Conservation (phyloP, 1,139 yeast species). For the Suhomyces kunorum region DNA sequence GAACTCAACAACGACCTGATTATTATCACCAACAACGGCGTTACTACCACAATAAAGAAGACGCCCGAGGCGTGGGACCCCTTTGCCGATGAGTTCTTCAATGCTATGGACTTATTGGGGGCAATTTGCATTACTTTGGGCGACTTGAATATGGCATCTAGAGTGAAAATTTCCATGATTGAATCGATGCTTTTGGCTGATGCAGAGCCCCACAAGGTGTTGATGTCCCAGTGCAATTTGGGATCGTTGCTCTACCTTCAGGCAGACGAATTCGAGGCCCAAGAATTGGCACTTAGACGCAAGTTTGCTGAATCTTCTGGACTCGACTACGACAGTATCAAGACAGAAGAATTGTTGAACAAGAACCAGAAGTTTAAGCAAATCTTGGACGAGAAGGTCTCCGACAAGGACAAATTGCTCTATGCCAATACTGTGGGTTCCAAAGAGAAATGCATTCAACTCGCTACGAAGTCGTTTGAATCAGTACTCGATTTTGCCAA, state of each 20-base stretch:
- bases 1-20: slow-evolving; percentile 18
- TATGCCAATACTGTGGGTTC: slow-evolving; percentile 25
- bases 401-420: slow-evolving; percentile 18
- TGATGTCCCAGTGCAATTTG: slow-evolving; percentile 68
- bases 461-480: slow-evolving; percentile 51
- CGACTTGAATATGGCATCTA: slow-evolving; percentile 62
- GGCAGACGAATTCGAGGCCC: slow-evolving; percentile 64
- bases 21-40: slow-evolving; percentile 21
- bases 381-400: slow-evolving; percentile 9
- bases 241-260: slow-evolving; percentile 73
- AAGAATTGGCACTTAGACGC: slow-evolving; percentile 37
- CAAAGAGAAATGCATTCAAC: slow-evolving; percentile 42
- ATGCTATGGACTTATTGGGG: slow-evolving; percentile 68
- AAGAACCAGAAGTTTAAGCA: slow-evolving; percentile 13
- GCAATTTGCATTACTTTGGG: slow-evolving; percentile 69
- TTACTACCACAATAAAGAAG: slow-evolving; percentile 26
- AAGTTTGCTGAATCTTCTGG: slow-evolving; percentile 26
- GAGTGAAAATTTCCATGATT: slow-evolving; percentile 65
- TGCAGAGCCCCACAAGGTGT: slow-evolving; percentile 62
- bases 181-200: slow-evolving; percentile 76
- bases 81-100: slow-evolving; percentile 72
- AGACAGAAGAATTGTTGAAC: slow-evolving; percentile 15
- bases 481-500: slow-evolving; percentile 59
- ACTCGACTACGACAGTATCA: slow-evolving; percentile 26
- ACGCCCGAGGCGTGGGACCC: slow-evolving; percentile 65